Percentiles rank a stretch among this genome's conserved stretches.
phyloP scores from a whole-genome alignment of 1,139 yeast genomes.

The Eremothecium coryli region DNA sequence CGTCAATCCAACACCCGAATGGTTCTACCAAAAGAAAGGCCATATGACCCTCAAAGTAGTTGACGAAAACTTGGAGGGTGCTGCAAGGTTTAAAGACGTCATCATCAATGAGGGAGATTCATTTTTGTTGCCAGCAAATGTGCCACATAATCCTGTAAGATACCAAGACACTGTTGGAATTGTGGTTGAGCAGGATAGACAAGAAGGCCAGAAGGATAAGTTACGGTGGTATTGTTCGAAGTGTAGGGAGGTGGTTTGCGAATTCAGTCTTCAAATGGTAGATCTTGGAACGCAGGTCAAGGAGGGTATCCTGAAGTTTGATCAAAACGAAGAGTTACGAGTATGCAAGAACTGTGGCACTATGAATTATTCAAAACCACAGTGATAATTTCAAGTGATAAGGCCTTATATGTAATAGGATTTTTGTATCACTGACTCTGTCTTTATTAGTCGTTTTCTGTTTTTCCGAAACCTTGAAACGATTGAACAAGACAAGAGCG shows the following conservation, averaged over 20 bases:
- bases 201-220: conserved; percentile 55
- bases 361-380: conserved; percentile 41
- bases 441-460: too few relatives aligned
- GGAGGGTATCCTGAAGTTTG: conserved; percentile 68
- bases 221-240: conserved; percentile 79
- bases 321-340: conserved; percentile 49
- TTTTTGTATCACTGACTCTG: not conserved
- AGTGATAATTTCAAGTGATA: not conserved
- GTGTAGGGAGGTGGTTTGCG: conserved; percentile 59
- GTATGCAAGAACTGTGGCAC: conserved; percentile 74
- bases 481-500: too few relatives aligned
- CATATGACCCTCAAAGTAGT: conserved; percentile 78
- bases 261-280: conserved; percentile 60
- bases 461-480: too few relatives aligned
- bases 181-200: conserved; percentile 92
- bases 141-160: conserved; percentile 87
- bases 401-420: not conserved
- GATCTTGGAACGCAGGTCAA: conserved; percentile 91
- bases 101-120: conserved; percentile 79
- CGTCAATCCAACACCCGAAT: conserved; percentile 88
- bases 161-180: conserved; percentile 80
- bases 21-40: conserved; percentile 84
- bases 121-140: conserved; percentile 71
- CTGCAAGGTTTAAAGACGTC: conserved; percentile 66
- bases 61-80: conserved; percentile 37